phyloP scores from a whole-genome alignment of 345 rosid species.

The Pelargonium nanum region DNA sequence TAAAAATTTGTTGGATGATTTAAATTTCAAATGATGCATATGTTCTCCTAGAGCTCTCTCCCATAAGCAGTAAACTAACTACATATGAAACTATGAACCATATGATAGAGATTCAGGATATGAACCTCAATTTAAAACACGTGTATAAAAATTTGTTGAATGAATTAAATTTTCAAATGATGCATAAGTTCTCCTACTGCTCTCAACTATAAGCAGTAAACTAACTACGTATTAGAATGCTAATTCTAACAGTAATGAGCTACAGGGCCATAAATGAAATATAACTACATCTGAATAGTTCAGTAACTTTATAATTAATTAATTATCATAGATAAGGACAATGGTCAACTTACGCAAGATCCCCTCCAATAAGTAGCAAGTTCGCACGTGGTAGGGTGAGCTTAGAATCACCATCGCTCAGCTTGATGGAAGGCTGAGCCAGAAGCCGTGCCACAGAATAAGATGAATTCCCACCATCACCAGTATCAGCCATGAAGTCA shows the following conservation, averaged over 20 bases:
- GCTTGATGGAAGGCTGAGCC: constrained; percentile 63
- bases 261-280: not conserved
- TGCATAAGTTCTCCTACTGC: not conserved
- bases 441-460: constrained; percentile 76
- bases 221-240: too few relatives aligned
- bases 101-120: too few relatives aligned
- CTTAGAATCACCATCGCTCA: constrained; percentile 31
- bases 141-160: not conserved
- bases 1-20: too few relatives aligned
- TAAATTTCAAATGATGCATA: too few relatives aligned
- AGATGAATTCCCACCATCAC: constrained; percentile 98
- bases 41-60: too few relatives aligned
- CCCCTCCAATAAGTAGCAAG: constrained; percentile 89
- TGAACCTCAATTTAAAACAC: too few relatives aligned
- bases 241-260: too few relatives aligned
- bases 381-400: constrained; percentile 56
- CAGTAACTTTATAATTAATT: not conserved
- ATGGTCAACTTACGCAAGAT: constrained; percentile 84
- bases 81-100: too few relatives aligned
- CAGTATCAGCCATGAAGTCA: constrained; percentile 99
- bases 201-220: too few relatives aligned
- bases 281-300: not conserved
- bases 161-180: not conserved
- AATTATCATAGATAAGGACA: constrained; percentile 7
- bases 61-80: too few relatives aligned